Percentiles rank a stretch among this genome's conserved stretches.
Conservation (phyloP, 257 asterid genomes). For the Nicotiana paniculata region DNA sequence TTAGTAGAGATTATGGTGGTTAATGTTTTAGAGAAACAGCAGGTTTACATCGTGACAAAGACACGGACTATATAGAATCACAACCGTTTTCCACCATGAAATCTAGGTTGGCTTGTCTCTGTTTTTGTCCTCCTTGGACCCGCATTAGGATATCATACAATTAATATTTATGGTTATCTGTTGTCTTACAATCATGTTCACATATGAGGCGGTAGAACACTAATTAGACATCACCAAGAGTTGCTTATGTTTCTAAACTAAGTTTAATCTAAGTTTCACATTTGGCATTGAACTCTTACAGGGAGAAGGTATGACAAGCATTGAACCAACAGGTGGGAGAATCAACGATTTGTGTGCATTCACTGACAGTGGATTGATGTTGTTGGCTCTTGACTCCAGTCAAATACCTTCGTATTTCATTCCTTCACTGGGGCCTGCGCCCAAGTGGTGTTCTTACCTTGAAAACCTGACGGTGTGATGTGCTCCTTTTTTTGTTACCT, state of each 20-base stretch:
- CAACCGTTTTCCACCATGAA: neutral
- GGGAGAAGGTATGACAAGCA: conserved; percentile 97
- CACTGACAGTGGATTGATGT: conserved; percentile 68
- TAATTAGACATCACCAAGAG: neutral
- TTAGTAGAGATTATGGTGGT: neutral
- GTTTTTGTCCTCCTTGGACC: neutral
- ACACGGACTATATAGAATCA: neutral
- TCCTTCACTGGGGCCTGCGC: conserved; percentile 98
- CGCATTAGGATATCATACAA: neutral
- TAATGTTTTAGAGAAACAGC: neutral
- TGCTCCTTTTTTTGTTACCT: conserved; percentile 11
- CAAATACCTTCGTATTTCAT: conserved; percentile 90
- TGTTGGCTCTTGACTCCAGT: conserved; percentile 83
- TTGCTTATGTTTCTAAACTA: neutral
- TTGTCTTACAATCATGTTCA: neutral
- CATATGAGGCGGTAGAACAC: neutral
- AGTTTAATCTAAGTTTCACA: neutral
- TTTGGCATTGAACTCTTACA: conserved; percentile 26
- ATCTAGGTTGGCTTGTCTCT: neutral
- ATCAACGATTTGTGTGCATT: conserved; percentile 83
- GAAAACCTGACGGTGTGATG: conserved; percentile 70
- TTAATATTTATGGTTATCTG: neutral
- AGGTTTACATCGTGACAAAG: neutral
- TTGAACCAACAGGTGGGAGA: conserved; percentile 77
- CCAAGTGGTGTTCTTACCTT: conserved; percentile 87